Conservation (phyloP, 2,329 filamentous ascomycete species). For the Cladophialophora psammophila region DNA sequence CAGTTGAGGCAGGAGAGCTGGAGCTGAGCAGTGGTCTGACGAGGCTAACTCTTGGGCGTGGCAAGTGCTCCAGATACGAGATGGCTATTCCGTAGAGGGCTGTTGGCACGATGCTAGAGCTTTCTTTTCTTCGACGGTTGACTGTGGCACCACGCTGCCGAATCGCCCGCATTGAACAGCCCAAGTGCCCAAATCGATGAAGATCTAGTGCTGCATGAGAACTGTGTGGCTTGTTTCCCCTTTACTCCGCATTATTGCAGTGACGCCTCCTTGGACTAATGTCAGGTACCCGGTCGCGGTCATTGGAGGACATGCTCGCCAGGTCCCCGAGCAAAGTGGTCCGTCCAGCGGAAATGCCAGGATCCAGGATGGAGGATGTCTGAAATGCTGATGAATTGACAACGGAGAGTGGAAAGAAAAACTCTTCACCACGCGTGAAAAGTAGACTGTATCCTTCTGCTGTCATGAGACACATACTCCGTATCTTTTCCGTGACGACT, state of each 20-base stretch:
- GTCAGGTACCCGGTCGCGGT: constrained; percentile 9
- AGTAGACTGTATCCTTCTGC: not conserved
- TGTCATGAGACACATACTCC: not conserved
- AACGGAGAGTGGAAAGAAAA: not conserved
- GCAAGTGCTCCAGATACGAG: constrained; percentile 1
- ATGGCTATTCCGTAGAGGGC: not conserved
- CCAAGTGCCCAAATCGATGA: not conserved
- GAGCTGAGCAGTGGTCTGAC: not conserved
- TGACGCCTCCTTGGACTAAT: constrained; percentile 1
- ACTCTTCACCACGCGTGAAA: constrained; percentile 2
- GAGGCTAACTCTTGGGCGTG: not conserved
- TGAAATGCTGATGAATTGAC: not conserved
- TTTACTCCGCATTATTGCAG: constrained; percentile 5
- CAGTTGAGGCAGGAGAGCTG: not conserved
- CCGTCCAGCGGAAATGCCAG: not conserved
- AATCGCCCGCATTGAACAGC: constrained; percentile 9
- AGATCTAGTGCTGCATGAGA: constrained; percentile 14
- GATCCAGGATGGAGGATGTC: constrained; percentile 3
- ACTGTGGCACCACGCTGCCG: constrained; percentile 15
- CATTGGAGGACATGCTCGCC: constrained; percentile 10
- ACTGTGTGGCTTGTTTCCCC: constrained; percentile 29
- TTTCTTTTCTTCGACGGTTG: not conserved
- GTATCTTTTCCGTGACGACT: not conserved
- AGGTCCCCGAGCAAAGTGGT: constrained; percentile 1
- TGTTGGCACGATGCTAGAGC: not conserved